A percentile compares a stretch with the other conserved stretches of the same genome.
phyloP scores from a whole-genome alignment of 1,284 basidiomycete genomes.

The Xanthoconium separans region DNA sequence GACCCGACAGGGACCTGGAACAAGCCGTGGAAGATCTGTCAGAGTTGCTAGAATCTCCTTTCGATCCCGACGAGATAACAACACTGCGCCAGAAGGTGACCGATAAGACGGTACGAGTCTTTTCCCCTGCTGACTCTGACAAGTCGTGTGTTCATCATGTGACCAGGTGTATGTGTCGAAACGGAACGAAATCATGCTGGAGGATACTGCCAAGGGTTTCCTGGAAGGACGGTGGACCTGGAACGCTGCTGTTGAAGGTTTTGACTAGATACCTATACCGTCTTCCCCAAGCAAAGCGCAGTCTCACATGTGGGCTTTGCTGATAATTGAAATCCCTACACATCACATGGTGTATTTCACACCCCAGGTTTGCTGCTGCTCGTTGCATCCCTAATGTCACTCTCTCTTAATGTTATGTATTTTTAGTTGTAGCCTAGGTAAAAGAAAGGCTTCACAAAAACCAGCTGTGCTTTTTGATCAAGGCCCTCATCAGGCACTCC shows the following conservation, averaged over 20 bases:
- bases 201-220: constrained; percentile 92
- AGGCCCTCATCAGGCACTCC: too few species aligned
- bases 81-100: constrained; percentile 88
- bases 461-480: too few species aligned
- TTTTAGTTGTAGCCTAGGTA: neutral
- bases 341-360: constrained; percentile 3
- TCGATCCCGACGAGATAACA: constrained; percentile 84
- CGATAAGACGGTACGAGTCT: constrained; percentile 77
- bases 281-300: neutral
- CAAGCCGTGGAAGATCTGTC: constrained; percentile 93
- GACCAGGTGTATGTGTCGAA: constrained; percentile 91
- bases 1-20: constrained; percentile 76
- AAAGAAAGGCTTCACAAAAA: too few species aligned
- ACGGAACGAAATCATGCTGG: constrained; percentile 91
- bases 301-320: neutral
- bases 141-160: constrained; percentile 3
- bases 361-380: constrained; percentile 9
- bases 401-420: constrained; percentile 17
- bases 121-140: constrained; percentile 2
- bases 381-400: constrained; percentile 3
- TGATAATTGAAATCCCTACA: constrained; percentile 3
- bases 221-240: constrained; percentile 82
- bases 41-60: constrained; percentile 87
- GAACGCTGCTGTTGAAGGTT: constrained; percentile 68
- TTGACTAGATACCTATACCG: constrained; percentile 37